These are phyloP conservation scores for Moesziomyces globuligerus DNA, from an alignment of 1,284 basidiomycete genomes.

Conservation along the genomic window DNA sequence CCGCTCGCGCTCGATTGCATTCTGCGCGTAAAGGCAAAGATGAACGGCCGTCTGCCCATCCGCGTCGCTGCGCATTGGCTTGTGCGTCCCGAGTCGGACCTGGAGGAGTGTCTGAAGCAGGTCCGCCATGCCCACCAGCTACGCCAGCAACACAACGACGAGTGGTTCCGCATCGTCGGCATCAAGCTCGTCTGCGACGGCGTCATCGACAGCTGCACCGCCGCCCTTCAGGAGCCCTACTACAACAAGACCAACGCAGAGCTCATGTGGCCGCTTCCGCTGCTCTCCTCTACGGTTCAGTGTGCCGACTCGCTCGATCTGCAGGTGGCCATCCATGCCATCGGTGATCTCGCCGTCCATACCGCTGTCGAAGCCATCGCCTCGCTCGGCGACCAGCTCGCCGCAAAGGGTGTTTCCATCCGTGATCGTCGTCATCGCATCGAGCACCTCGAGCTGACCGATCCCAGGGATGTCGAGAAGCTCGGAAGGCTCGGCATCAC, in stretches of 20 bases:
- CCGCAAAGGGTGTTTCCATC: constrained; percentile 16
- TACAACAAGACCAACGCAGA: constrained; percentile 41
- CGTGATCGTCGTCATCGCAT: constrained; percentile 45
- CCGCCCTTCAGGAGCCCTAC: constrained; percentile 43
- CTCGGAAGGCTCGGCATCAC: constrained; percentile 46
- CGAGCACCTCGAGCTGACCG: constrained; percentile 50
- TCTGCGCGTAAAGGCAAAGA: constrained; percentile 24
- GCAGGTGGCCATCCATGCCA: constrained; percentile 44
- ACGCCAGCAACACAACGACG: constrained; percentile 30
- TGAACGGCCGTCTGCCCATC: constrained; percentile 31
- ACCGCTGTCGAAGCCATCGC: constrained; percentile 46
- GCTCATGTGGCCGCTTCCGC: constrained; percentile 34
- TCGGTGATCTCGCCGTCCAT: constrained; percentile 47
- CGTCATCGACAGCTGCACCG: constrained; percentile 49
- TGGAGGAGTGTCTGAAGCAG: constrained; percentile 24
- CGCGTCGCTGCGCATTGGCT: constrained; percentile 46
- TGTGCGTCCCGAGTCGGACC: constrained; percentile 19
- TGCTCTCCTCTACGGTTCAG: constrained; percentile 23
- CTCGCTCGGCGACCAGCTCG: constrained; percentile 18
- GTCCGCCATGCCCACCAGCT: constrained; percentile 34
- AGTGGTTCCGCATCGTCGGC: constrained; percentile 43
- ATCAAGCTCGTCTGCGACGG: constrained; percentile 50
- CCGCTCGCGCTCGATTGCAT: constrained; percentile 28
- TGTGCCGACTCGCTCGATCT: constrained; percentile 39
- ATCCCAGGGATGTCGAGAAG: constrained; percentile 38